Evolutionary conservation across 306 rosid genomes (phyloP).

Genomic region (Lablab purpureus): DNA sequence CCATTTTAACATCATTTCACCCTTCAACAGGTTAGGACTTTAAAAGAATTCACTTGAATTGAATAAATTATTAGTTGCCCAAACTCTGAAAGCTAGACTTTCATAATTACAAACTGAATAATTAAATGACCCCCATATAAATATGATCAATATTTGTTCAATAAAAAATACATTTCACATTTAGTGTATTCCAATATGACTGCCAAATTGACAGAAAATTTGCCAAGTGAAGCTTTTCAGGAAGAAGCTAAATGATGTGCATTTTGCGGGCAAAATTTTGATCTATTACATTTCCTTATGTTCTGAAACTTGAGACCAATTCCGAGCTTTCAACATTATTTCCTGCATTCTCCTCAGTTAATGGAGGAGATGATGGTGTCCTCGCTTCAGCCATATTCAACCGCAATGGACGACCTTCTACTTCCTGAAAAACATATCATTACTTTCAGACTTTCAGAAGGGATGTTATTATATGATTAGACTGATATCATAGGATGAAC

Average conservation of each 20-base stretch:
- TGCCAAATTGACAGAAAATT: not conserved
- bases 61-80: slow-evolving; percentile 20
- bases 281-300: slow-evolving; percentile 49
- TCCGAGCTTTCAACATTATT: slow-evolving; percentile 55
- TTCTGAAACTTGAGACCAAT: slow-evolving; percentile 66
- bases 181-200: slow-evolving; percentile 38
- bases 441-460: slow-evolving; percentile 22
- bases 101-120: slow-evolving; percentile 37
- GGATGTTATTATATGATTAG: slow-evolving; percentile 10
- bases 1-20: not conserved
- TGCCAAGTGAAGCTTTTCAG: not conserved
- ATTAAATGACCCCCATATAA: slow-evolving; percentile 2
- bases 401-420: slow-evolving; percentile 79
- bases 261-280: slow-evolving; percentile 44
- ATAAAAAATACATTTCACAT: slow-evolving; percentile 36
- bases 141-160: slow-evolving; percentile 3
- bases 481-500: slow-evolving; percentile 7
- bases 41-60: slow-evolving; percentile 15
- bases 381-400: slow-evolving; percentile 66
- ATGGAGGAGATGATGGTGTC: slow-evolving; percentile 49
- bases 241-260: slow-evolving; percentile 18
- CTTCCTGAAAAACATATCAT: slow-evolving; percentile 63
- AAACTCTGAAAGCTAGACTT: slow-evolving; percentile 17
- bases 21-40: not conserved
- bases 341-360: slow-evolving; percentile 40